phyloP scores from a whole-genome alignment of 2,329 filamentous ascomycete species.

The Sarocladium oryzae region DNA sequence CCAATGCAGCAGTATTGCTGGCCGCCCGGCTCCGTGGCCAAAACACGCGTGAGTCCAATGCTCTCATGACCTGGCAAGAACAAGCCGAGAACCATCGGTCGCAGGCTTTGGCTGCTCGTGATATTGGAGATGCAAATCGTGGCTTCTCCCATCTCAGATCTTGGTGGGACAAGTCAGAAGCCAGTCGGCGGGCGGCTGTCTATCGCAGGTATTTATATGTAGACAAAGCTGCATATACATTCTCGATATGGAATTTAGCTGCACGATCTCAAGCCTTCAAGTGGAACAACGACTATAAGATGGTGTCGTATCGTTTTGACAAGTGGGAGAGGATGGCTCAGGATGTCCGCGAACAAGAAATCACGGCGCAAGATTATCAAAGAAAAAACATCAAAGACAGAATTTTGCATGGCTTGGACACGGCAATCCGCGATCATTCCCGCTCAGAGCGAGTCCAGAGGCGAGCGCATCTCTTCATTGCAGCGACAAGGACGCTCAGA shows the following conservation, averaged over 20 bases:
- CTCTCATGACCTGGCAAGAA: conserved; percentile 18
- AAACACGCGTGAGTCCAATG: conserved; percentile 10
- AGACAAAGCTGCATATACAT: conserved; percentile 16
- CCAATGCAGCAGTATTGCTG: conserved; percentile 15
- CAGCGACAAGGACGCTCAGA: conserved; percentile 21
- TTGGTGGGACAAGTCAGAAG: conserved; percentile 26
- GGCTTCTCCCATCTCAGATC: conserved; percentile 19
- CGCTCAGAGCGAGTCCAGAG: neutral
- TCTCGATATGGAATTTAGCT: conserved; percentile 26
- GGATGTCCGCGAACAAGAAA: conserved; percentile 13
- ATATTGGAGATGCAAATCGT: conserved; percentile 14
- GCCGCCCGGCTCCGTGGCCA: conserved; percentile 10
- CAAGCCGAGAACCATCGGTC: conserved; percentile 6
- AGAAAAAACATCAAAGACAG: neutral
- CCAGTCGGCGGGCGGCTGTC: conserved; percentile 17
- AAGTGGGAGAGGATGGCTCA: conserved; percentile 19
- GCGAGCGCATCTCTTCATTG: conserved; percentile 25
- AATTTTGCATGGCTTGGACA: neutral
- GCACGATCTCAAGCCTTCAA: conserved; percentile 27
- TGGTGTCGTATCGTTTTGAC: conserved; percentile 20
- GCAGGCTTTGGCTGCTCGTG: conserved; percentile 12
- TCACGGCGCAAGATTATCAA: conserved; percentile 13
- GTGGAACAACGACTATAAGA: conserved; percentile 26
- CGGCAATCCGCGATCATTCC: neutral
- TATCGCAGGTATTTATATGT: conserved; percentile 17